phyloP scores from a whole-genome alignment of 1,284 basidiomycete genomes.

The Ganoderma multipileum region DNA sequence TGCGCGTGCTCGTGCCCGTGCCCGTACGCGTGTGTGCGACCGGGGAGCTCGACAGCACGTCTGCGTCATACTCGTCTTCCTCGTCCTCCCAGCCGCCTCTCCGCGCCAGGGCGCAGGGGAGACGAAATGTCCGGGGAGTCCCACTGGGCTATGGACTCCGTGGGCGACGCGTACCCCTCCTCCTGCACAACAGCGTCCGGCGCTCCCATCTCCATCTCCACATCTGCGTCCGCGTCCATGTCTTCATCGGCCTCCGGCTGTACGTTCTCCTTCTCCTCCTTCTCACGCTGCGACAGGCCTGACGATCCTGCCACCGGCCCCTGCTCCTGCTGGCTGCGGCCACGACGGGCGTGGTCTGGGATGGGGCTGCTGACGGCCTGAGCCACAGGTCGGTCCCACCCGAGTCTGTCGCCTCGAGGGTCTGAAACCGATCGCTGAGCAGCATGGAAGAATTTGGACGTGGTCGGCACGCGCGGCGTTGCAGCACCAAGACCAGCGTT shows the following conservation, averaged over 20 bases:
- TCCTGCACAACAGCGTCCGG: slow-evolving; percentile 66
- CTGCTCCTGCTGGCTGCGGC: slow-evolving; percentile 9
- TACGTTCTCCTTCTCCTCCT: slow-evolving; percentile 52
- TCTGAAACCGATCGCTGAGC: slow-evolving; percentile 32
- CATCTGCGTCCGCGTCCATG: slow-evolving; percentile 67
- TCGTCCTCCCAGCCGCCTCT: slow-evolving; percentile 23
- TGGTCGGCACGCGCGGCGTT: slow-evolving; percentile 28
- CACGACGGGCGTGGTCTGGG: slow-evolving; percentile 6
- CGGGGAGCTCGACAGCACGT: slow-evolving; percentile 67
- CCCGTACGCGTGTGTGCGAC: slow-evolving; percentile 19
- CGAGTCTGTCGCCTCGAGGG: slow-evolving; percentile 27
- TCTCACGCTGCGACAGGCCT: slow-evolving; percentile 36
- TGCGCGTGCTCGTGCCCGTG: slow-evolving; percentile 12
- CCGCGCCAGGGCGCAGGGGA: slow-evolving; percentile 46
- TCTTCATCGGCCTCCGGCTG: slow-evolving; percentile 37
- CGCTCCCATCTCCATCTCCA: slow-evolving; percentile 42
- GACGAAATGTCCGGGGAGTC: slow-evolving; percentile 71
- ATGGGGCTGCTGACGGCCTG: not conserved
- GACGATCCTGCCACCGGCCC: slow-evolving; percentile 49
- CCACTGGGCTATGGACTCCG: slow-evolving; percentile 55
- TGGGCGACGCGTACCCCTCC: slow-evolving; percentile 78
- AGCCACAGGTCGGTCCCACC: slow-evolving; percentile 13
- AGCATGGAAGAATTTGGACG: slow-evolving; percentile 37
- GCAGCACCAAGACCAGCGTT: slow-evolving; percentile 3
- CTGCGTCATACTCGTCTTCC: slow-evolving; percentile 59